Conservation (phyloP, 495 filamentous ascomycete genomes). For the Stereocaulon alpinum region DNA sequence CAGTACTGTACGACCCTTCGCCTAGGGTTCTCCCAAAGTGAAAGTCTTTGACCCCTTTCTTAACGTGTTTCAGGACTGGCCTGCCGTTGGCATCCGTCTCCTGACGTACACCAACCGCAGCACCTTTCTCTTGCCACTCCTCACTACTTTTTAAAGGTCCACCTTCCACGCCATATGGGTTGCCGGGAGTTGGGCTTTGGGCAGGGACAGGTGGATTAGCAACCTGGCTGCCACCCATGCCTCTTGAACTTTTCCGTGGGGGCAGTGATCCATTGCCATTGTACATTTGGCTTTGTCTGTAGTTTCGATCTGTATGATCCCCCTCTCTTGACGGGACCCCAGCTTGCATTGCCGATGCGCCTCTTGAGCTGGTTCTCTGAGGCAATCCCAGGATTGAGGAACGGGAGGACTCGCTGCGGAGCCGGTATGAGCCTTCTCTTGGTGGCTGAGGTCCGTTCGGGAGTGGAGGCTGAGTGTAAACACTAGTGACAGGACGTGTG, state of each 20-base stretch:
- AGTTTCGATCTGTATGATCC: constrained; percentile 60
- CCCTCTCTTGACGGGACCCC: constrained; percentile 56
- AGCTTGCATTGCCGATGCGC: constrained; percentile 50
- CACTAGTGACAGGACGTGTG: constrained; percentile 44
- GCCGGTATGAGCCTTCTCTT: constrained; percentile 44
- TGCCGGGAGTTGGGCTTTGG: constrained; percentile 24
- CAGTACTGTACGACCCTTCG: constrained; percentile 97
- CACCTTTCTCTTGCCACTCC: constrained; percentile 92
- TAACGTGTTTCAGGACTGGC: constrained; percentile 70
- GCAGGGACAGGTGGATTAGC: constrained; percentile 30
- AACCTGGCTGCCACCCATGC: constrained; percentile 41
- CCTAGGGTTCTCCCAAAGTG: constrained; percentile 85
- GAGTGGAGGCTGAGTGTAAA: constrained; percentile 41
- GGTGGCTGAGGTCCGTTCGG: constrained; percentile 25
- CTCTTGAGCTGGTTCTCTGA: constrained; percentile 49
- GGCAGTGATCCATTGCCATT: constrained; percentile 43
- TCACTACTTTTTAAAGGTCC: constrained; percentile 63
- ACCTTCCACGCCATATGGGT: constrained; percentile 53
- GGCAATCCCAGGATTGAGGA: constrained; percentile 48
- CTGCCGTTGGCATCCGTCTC: constrained; percentile 77
- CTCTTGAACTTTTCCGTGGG: constrained; percentile 57
- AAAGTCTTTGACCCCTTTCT: constrained; percentile 97
- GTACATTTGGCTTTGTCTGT: constrained; percentile 47
- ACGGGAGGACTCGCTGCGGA: constrained; percentile 54
- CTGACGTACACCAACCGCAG: constrained; percentile 65